phyloP scores from a whole-genome alignment of 2,329 filamentous ascomycete species.

The Teratosphaeria epicoccoides region DNA sequence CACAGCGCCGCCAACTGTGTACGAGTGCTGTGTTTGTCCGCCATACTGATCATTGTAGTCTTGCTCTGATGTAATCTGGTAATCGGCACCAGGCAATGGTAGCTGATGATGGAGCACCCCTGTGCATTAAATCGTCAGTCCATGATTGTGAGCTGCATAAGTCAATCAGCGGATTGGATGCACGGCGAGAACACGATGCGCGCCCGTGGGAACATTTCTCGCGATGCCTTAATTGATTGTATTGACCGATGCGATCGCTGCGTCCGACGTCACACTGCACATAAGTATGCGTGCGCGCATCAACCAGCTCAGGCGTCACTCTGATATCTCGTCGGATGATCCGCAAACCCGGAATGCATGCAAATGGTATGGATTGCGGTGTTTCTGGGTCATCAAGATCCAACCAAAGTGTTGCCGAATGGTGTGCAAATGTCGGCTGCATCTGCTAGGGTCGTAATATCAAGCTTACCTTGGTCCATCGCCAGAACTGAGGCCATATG shows the following conservation, averaged over 20 bases:
- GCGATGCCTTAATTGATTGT: neutral
- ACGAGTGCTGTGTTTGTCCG: constrained; percentile 36
- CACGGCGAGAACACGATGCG: constrained; percentile 9
- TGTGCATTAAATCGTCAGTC: neutral
- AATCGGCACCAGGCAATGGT: constrained; percentile 29
- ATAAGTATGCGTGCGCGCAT: neutral
- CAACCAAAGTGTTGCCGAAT: neutral
- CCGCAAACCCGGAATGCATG: too few species aligned
- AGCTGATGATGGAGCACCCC: constrained; percentile 33
- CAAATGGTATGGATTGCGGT: too few species aligned
- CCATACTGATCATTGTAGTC: constrained; percentile 37
- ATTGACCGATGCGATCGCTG: constrained; percentile 4
- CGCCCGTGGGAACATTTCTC: neutral
- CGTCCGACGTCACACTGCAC: constrained; percentile 19
- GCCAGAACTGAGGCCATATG: constrained; percentile 15
- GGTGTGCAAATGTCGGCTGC: constrained; percentile 11
- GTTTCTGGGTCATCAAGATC: too few species aligned
- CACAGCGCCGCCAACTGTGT: constrained; percentile 31
- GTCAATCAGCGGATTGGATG: constrained; percentile 5
- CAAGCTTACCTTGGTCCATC: constrained; percentile 25
- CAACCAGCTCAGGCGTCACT: neutral
- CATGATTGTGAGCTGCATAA: neutral
- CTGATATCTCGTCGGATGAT: neutral
- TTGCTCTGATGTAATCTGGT: constrained; percentile 34
- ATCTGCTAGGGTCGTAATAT: constrained; percentile 13